Evolutionary conservation across 2,329 filamentous ascomycete species (phyloP), one percentile per base, ranked within the genome.

Genomic region (Diaporthe citriasiana): DNA sequence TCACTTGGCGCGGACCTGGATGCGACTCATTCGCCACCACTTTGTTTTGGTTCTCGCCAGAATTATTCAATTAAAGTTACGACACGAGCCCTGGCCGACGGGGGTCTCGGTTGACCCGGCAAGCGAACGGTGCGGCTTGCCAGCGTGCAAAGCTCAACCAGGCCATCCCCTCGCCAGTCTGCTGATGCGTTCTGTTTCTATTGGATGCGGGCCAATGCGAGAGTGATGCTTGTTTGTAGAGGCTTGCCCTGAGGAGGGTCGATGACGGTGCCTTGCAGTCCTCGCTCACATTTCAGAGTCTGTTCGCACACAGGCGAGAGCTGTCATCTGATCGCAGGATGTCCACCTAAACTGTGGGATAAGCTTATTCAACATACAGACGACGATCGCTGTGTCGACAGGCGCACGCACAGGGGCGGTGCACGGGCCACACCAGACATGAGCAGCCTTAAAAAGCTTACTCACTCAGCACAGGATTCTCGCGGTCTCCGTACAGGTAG

Each of bases 81-180:
- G 63, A 66, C 45, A 66, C 63, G 63, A 68, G 33, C 47, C 63
- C 63, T 13, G 63, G 63, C 63, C 15, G n/a, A 68, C 45, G 63
- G 63, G 63, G 63, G 45, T 68, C 63, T 53, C 63, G 63, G 63
- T 53, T 68, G 63, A 30, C 63, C 63, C 63, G 63, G 63, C 47
- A 40, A 30, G 19, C 17, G 47, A 51, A 68, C 47, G 47, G 47
- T 27, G 47, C 63, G 13, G 6, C 63, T 25, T 53, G n/a, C 63
- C 47, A 53, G 19, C 33, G 33, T 68, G 63, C 63, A 19, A 53
- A 8, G n/a, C 7, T 13, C 30, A 40, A 27, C 47, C n/a, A n/a
- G n/a, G 63, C 47, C 63, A 27, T n/a, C 22, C 45, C 57, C 57
- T 45, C 38, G 22, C 13, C 63, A 40, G 13, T 53, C 47, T 40